Evolutionary conservation across 306 rosid genomes (phyloP).

Genomic region (Gastrolobium villosum): DNA sequence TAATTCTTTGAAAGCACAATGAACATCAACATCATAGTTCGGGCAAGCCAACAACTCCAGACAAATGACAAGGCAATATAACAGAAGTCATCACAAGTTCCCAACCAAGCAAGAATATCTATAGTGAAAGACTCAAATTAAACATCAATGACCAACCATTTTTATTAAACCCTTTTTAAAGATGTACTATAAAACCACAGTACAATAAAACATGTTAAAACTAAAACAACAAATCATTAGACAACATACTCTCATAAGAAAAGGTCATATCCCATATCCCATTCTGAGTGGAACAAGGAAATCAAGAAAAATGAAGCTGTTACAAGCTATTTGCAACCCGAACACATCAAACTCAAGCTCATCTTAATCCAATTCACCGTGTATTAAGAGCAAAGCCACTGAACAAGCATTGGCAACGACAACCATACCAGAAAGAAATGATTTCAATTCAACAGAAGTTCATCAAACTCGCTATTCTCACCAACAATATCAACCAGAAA

Average conservation of each 20-base stretch:
- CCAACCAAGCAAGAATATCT: slow-evolving; percentile 11
- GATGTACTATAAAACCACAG: slow-evolving; percentile 11
- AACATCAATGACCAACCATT: background rate
- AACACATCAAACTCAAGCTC: slow-evolving; percentile 24
- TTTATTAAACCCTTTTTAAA: too few relatives aligned
- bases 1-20: slow-evolving; percentile 4
- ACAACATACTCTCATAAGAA: background rate
- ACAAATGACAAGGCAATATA: slow-evolving; percentile 27
- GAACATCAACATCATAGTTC: slow-evolving; percentile 1
- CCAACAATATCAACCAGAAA: background rate
- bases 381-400: background rate
- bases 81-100: background rate
- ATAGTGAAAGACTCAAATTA: background rate
- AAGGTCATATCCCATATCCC: background rate
- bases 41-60: background rate
- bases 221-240: background rate
- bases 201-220: background rate
- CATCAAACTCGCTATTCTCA: slow-evolving; percentile 4
- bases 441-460: slow-evolving; percentile 12
- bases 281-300: background rate
- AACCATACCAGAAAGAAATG: background rate
- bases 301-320: slow-evolving; percentile 6
- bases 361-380: slow-evolving; percentile 12
- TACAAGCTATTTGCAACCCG: background rate
- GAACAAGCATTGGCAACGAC: background rate